Base-by-base conservation (phyloP, 192 early-diverging fungal species). In the Podila horticola region DNA sequence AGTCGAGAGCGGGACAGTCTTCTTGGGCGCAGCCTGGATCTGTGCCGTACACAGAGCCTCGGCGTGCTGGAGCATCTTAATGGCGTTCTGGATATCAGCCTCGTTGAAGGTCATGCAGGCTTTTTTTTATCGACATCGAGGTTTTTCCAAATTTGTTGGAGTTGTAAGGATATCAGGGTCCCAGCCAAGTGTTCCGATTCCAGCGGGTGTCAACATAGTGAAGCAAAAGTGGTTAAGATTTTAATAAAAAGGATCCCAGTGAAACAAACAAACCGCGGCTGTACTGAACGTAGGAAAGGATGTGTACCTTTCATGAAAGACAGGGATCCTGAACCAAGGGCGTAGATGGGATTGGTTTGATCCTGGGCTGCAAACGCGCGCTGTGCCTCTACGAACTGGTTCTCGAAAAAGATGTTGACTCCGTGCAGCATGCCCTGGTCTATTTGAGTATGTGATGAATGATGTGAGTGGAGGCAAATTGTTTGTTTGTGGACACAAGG, bases 261-360 rank as follows among this genome's bases (percentile, higher is more conserved):
- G 20, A 4, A 48, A 17, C n/a, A 58, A 24, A 33, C 3, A 24
- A 49, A 19, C 38, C 0, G 7, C 36, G 2, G 11, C 31, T 50
- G 19, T 31, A 12, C 29, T 66, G 41, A 41, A 66, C 24, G 51
- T 50, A 1, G 13, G 28, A 3, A 2, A 59, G 50, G 50, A 51
- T 15, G 50, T 30, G 29, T 84, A 89, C 88, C 88, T 86, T 89
- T 89, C 51, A 89, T 74, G 66, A 89, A 89, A 20, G 86, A 84
- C 33, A 89, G 79, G 28, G 79, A 75, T 30, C 88, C 85, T 13
- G 84, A 83, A 31, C 88, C 86, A 28, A 89, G 74, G 50, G 86
- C 88, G 58, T 86, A 86, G 24, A 89, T 68, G 26, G 88, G 88
- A 31, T 89, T 84, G 45, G 75, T 71, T 38, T 82, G 79, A 34